phyloP scores from a whole-genome alignment of 495 filamentous ascomycete species.

The Tuber indicum region DNA sequence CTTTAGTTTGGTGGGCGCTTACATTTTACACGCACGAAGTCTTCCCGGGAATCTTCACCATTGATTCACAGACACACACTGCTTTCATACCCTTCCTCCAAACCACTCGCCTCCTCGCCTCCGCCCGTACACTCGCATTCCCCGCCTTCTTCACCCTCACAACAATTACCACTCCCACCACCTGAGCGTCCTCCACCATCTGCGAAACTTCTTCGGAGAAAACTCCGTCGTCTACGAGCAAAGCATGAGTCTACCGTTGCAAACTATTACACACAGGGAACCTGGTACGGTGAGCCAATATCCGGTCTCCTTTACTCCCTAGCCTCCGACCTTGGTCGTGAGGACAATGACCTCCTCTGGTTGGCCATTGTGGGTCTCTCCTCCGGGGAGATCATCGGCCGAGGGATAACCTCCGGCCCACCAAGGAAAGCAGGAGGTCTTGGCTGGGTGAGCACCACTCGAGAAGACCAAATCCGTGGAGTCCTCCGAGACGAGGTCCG shows the following conservation, averaged over 20 bases:
- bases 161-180: conserved; percentile 54
- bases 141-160: conserved; percentile 51
- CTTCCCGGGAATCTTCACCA: conserved; percentile 51
- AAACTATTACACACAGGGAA: conserved; percentile 75
- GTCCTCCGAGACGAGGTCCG: conserved; percentile 89
- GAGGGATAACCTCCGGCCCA: conserved; percentile 44
- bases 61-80: conserved; percentile 48
- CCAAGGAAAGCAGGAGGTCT: conserved; percentile 50
- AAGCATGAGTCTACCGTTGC: conserved; percentile 68
- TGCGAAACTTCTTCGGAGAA: conserved; percentile 55
- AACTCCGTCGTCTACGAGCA: conserved; percentile 63
- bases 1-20: conserved; percentile 59
- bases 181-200: conserved; percentile 45
- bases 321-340: conserved; percentile 86
- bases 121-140: conserved; percentile 50
- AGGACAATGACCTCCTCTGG: conserved; percentile 96
- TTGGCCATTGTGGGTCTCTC: conserved; percentile 85
- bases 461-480: conserved; percentile 75
- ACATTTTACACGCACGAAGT: conserved; percentile 49
- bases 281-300: conserved; percentile 89
- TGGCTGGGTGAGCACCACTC: conserved; percentile 69
- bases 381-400: conserved; percentile 84
- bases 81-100: conserved; percentile 56
- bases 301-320: conserved; percentile 89
- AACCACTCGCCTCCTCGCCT: conserved; percentile 46